phyloP scores from a whole-genome alignment of 768 basidiomycete species.

The Collybia nuda region DNA sequence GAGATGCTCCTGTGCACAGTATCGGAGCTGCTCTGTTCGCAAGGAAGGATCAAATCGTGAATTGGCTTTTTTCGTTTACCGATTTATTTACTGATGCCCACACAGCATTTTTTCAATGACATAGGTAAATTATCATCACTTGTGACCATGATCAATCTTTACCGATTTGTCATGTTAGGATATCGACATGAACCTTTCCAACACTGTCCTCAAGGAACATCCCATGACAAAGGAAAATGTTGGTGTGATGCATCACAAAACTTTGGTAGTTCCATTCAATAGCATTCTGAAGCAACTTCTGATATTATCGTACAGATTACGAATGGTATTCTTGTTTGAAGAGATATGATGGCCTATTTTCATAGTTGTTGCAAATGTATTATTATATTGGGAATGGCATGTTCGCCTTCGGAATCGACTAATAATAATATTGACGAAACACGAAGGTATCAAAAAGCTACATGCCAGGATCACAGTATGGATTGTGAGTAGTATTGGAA shows the following conservation, averaged over 20 bases:
- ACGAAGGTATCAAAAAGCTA: background rate
- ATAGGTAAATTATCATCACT: conserved; percentile 46
- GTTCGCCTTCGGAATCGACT: too few species aligned
- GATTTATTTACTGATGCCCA: background rate
- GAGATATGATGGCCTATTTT: conserved; percentile 67
- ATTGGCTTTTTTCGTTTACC: conserved; percentile 8
- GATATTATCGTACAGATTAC: conserved; percentile 46
- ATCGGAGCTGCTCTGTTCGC: conserved; percentile 91
- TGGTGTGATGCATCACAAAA: conserved; percentile 79
- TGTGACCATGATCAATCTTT: background rate
- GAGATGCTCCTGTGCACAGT: conserved; percentile 88
- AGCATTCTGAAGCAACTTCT: background rate
- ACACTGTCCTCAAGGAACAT: conserved; percentile 81
- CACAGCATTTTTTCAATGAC: conserved; percentile 86
- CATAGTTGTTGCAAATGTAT: conserved; percentile 2
- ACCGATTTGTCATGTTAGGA: conserved; percentile 19
- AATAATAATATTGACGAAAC: background rate
- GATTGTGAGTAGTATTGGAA: conserved; percentile 95
- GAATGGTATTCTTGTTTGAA: conserved; percentile 90
- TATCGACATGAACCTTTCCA: conserved; percentile 95
- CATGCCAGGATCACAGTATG: conserved; percentile 72
- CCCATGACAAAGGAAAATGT: conserved; percentile 78
- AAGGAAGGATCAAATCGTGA: conserved; percentile 76
- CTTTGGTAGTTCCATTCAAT: conserved; percentile 52
- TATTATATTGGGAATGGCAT: too few species aligned